Evolutionary conservation across 108 stramenopile species (phyloP).

Genomic region (Nitzschia sp.): DNA sequence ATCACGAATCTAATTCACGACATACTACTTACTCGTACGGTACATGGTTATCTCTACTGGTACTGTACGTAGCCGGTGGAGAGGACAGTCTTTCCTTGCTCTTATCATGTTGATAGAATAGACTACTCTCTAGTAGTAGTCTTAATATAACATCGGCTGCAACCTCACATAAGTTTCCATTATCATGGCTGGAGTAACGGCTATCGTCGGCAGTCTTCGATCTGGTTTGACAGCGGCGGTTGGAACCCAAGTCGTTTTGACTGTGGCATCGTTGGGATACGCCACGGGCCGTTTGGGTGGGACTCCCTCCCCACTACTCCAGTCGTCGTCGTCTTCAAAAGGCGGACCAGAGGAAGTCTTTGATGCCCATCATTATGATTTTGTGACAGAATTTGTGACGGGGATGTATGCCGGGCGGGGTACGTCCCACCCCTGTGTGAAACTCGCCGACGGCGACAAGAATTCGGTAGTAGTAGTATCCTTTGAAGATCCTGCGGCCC

Average conservation of each 20-base stretch:
- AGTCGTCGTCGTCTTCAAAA: not conserved
- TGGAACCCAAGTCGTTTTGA: conserved; percentile 5
- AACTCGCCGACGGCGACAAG: not conserved
- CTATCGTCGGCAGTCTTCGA: not conserved
- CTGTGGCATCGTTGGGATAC: not conserved
- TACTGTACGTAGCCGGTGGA: too few relatives aligned
- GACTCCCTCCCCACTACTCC: not conserved
- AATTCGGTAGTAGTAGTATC: too few relatives aligned
- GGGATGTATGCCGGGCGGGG: conserved; percentile 23
- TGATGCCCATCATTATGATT: conserved; percentile 29
- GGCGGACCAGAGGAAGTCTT: conserved; percentile 11
- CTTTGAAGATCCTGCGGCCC: conserved; percentile 30
- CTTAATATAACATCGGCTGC: too few relatives aligned
- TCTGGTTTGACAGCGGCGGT: not conserved
- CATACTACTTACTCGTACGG: too few relatives aligned
- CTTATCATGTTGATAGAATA: too few relatives aligned
- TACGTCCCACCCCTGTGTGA: not conserved
- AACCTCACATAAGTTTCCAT: too few relatives aligned
- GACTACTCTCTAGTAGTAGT: too few relatives aligned
- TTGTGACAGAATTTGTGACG: conserved; percentile 20
- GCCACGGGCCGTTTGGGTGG: not conserved
- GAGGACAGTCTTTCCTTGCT: too few relatives aligned
- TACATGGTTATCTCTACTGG: too few relatives aligned
- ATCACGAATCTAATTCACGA: too few relatives aligned
- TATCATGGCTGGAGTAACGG: too few relatives aligned